Percentiles rank a stretch among this genome's conserved stretches.
Evolutionary conservation across 352 stramenopile genomes (phyloP).

Genomic region (Phytophthora palmivora): DNA sequence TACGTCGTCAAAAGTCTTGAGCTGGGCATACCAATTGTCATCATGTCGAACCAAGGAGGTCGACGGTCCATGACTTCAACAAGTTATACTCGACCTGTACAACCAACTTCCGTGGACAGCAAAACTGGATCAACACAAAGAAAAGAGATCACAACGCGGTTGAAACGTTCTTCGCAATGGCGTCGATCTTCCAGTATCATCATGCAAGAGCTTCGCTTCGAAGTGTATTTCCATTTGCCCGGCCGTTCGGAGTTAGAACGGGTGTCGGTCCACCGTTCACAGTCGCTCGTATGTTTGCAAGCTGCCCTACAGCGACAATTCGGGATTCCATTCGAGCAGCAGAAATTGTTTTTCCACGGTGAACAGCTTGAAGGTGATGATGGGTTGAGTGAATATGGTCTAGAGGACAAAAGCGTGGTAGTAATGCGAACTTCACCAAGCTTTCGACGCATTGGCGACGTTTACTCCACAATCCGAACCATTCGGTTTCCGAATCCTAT

Average conservation of each 20-base stretch:
- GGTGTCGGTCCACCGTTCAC: conserved; percentile 49
- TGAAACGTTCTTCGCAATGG: conserved; percentile 7
- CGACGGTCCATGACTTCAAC: conserved; percentile 8
- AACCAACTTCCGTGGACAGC: conserved; percentile 15
- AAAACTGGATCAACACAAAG: conserved; percentile 18
- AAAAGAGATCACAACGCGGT: conserved; percentile 11
- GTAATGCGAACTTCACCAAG: conserved; percentile 52
- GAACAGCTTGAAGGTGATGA: conserved; percentile 70
- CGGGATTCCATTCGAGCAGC: conserved; percentile 63
- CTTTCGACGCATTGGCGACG: conserved; percentile 69
- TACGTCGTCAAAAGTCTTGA: conserved; percentile 7
- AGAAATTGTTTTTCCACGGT: conserved; percentile 61
- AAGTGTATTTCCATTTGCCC: conserved; percentile 62
- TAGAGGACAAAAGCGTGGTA: conserved; percentile 62
- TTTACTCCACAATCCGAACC: conserved; percentile 67
- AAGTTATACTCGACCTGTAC: conserved; percentile 13
- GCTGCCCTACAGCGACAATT: conserved; percentile 69
- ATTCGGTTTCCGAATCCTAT: conserved; percentile 46
- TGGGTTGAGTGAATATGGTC: conserved; percentile 60
- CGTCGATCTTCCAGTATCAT: conserved; percentile 30
- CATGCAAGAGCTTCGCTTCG: conserved; percentile 45
- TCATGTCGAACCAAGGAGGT: conserved; percentile 13
- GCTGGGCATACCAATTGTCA: background rate
- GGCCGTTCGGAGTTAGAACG: conserved; percentile 39
- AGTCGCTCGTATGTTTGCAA: conserved; percentile 62